Evolutionary conservation across 1,284 basidiomycete genomes (phyloP).

Genomic region (Thecaphora thlaspeos): DNA sequence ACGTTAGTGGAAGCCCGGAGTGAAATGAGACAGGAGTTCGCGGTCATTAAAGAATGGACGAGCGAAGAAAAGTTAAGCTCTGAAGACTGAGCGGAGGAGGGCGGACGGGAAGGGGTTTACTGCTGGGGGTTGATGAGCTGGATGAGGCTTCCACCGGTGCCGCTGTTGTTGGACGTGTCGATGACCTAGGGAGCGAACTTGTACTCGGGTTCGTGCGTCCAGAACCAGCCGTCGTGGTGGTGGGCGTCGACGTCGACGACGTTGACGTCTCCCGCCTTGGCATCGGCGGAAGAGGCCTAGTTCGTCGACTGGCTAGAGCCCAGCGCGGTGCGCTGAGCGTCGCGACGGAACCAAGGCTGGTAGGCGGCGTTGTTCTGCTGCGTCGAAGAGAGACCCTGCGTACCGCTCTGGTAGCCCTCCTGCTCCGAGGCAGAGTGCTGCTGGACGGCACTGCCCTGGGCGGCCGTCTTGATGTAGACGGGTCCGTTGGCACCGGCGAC

Average conservation of each 20-base stretch:
- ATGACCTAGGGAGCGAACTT: not conserved
- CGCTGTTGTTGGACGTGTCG: constrained; percentile 6
- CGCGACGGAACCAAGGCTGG: constrained; percentile 9
- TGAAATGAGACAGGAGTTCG: too few species aligned
- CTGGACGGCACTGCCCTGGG: constrained; percentile 14
- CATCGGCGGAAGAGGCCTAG: constrained; percentile 11
- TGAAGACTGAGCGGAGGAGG: too few species aligned
- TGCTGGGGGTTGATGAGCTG: constrained; percentile 16
- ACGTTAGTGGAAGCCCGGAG: too few species aligned
- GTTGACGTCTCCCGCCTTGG: constrained; percentile 3
- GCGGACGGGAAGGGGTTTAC: too few species aligned
- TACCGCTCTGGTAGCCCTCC: constrained; percentile 13
- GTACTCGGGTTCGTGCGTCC: constrained; percentile 15
- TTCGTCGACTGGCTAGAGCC: constrained; percentile 12
- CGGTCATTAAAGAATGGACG: too few species aligned
- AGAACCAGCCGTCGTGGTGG: constrained; percentile 8
- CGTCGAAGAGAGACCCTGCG: constrained; percentile 11
- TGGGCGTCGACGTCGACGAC: constrained; percentile 3
- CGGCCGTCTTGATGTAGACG: constrained; percentile 14
- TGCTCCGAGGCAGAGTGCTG: constrained; percentile 16
- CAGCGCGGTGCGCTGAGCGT: constrained; percentile 11
- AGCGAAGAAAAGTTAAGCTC: too few species aligned
- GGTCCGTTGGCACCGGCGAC: constrained; percentile 12
- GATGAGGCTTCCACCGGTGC: constrained; percentile 7
- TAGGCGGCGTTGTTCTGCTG: constrained; percentile 13